phyloP scores from a whole-genome alignment of 768 basidiomycete genomes.

The Cystofilobasidium ferigula region DNA sequence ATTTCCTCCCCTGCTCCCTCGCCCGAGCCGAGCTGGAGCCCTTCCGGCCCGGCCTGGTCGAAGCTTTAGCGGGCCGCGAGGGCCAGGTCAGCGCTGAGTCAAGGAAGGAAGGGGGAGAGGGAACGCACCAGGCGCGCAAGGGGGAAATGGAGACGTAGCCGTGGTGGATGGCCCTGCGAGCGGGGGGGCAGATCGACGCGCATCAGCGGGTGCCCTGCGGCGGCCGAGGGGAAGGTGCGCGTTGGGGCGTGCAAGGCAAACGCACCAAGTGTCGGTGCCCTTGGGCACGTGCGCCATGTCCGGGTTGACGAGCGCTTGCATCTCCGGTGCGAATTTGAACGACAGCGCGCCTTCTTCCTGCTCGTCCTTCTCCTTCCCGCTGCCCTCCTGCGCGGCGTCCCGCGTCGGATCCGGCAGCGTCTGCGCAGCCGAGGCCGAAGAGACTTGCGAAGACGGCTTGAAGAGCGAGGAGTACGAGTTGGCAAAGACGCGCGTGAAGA shows the following conservation, averaged over 20 bases:
- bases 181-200: not conserved
- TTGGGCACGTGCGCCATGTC: not conserved
- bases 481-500: conserved; percentile 16
- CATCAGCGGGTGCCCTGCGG: not conserved
- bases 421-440: not conserved
- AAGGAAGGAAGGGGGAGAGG: not conserved
- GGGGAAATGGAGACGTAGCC: conserved; percentile 21
- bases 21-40: conserved; percentile 3
- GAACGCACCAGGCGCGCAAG: conserved; percentile 12
- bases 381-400: not conserved
- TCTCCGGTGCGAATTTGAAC: conserved; percentile 22
- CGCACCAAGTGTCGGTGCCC: conserved; percentile 16
- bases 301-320: conserved; percentile 21
- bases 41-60: conserved; percentile 13
- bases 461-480: conserved; percentile 19
- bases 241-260: too few relatives aligned
- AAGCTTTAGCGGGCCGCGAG: conserved; percentile 2
- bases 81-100: not conserved
- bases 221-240: not conserved
- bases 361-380: not conserved
- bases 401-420: not conserved
- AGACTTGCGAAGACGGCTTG: conserved; percentile 3
- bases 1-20: not conserved
- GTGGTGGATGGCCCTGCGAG: conserved; percentile 1
- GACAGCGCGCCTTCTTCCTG: not conserved